These are phyloP conservation scores for Elsinoe australis DNA, from an alignment of 2,329 filamentous ascomycete genomes.

Conservation along the genomic window DNA sequence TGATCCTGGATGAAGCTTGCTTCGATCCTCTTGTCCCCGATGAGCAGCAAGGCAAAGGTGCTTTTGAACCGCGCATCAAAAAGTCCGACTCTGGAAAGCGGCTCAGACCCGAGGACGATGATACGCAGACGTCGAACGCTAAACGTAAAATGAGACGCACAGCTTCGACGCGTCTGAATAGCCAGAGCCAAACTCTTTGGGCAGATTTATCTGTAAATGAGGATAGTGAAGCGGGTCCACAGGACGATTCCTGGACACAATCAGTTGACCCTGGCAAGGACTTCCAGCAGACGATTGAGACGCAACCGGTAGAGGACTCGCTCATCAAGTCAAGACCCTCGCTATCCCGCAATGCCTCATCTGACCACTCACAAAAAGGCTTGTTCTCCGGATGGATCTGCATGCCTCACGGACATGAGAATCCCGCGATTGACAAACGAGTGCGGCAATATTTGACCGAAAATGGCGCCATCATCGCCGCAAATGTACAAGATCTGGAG, in stretches of 20 bases:
- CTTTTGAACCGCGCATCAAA: constrained; percentile 46
- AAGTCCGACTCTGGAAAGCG: constrained; percentile 50
- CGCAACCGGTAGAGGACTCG: constrained; percentile 7
- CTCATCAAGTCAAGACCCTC: neutral
- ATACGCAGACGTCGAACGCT: neutral
- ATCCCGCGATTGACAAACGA: neutral
- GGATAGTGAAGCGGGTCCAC: constrained; percentile 7
- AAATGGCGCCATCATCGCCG: constrained; percentile 28
- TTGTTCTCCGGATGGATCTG: constrained; percentile 27
- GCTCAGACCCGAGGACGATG: constrained; percentile 42
- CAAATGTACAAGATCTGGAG: constrained; percentile 22
- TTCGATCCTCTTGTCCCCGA: constrained; percentile 68
- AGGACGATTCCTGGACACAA: constrained; percentile 22
- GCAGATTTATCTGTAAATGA: constrained; percentile 62
- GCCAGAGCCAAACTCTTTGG: constrained; percentile 80
- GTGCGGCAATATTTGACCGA: constrained; percentile 16
- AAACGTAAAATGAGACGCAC: constrained; percentile 79
- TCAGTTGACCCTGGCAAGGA: constrained; percentile 17
- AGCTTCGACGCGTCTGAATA: constrained; percentile 73
- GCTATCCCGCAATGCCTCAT: neutral
- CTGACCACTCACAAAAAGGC: constrained; percentile 17
- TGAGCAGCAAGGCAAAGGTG: constrained; percentile 67
- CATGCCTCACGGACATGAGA: constrained; percentile 15
- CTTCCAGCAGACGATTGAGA: constrained; percentile 10
- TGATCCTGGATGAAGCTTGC: constrained; percentile 80